phyloP scores from a whole-genome alignment of 2,329 filamentous ascomycete genomes.

The Exophiala oligosperma region DNA sequence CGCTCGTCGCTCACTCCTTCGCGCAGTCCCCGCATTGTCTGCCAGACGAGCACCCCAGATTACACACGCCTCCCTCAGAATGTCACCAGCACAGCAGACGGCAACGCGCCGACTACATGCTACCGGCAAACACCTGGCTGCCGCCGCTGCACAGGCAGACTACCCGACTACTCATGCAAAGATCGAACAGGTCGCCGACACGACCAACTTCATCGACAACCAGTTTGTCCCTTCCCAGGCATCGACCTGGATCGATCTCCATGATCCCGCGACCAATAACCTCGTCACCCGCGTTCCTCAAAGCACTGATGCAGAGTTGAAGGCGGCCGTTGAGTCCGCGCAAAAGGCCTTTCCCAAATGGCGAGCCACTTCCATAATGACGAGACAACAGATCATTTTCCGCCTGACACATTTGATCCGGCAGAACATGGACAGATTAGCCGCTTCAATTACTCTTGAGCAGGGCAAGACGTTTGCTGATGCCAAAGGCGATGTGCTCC shows the following conservation, averaged over 20 bases:
- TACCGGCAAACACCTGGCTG: conserved; percentile 54
- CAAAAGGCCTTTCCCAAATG: conserved; percentile 64
- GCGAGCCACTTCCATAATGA: conserved; percentile 60
- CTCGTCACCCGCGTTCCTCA: conserved; percentile 66
- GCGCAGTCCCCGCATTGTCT: conserved; percentile 28
- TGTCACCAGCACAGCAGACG: conserved; percentile 26
- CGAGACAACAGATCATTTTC: conserved; percentile 65
- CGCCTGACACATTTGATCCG: conserved; percentile 64
- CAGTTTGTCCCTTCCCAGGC: conserved; percentile 60
- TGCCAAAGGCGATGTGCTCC: conserved; percentile 65
- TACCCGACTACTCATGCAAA: conserved; percentile 59
- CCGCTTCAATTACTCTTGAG: conserved; percentile 65
- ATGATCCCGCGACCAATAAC: conserved; percentile 67
- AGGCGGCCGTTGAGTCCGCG: conserved; percentile 62
- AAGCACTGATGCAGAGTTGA: conserved; percentile 63
- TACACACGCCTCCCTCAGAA: conserved; percentile 21
- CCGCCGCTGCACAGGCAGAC: conserved; percentile 51
- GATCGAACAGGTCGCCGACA: conserved; percentile 57
- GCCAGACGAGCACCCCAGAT: conserved; percentile 24
- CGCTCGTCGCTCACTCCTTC: conserved; percentile 22
- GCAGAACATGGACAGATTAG: conserved; percentile 65
- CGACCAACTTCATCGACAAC: conserved; percentile 65
- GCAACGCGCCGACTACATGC: conserved; percentile 48
- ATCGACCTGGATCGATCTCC: conserved; percentile 62
- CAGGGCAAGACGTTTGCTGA: conserved; percentile 70